These are phyloP conservation scores for Rhododendron molle DNA, from an alignment of 148 eudicot species.

Conservation along the genomic window DNA sequence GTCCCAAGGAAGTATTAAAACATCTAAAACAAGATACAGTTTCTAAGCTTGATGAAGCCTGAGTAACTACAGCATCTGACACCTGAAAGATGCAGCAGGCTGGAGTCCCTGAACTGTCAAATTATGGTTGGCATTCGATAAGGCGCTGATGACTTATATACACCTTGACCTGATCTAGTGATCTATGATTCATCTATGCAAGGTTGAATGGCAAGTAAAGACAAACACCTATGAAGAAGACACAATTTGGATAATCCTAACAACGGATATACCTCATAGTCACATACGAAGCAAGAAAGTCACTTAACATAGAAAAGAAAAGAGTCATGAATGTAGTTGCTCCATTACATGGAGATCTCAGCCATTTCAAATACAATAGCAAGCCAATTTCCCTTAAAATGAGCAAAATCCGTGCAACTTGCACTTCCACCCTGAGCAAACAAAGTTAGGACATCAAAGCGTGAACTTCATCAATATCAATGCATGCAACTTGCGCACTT, in stretches of 20 bases:
- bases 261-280: background rate
- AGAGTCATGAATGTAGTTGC: background rate
- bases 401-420: background rate
- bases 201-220: background rate
- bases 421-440: background rate
- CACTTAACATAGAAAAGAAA: background rate
- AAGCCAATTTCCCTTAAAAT: background rate
- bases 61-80: background rate
- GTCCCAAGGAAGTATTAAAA: background rate
- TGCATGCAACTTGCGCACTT: background rate
- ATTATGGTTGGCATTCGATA: background rate
- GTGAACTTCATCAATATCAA: background rate
- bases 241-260: background rate
- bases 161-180: background rate
- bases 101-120: background rate
- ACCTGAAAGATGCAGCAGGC: background rate
- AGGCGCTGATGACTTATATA: background rate
- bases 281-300: background rate
- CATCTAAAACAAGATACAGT: background rate
- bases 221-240: background rate
- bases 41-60: background rate
- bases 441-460: background rate
- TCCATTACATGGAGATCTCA: background rate
- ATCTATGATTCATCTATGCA: background rate
- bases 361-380: background rate